Evolutionary conservation across 345 rosid genomes (phyloP).

Genomic region (Geranium brycei): DNA sequence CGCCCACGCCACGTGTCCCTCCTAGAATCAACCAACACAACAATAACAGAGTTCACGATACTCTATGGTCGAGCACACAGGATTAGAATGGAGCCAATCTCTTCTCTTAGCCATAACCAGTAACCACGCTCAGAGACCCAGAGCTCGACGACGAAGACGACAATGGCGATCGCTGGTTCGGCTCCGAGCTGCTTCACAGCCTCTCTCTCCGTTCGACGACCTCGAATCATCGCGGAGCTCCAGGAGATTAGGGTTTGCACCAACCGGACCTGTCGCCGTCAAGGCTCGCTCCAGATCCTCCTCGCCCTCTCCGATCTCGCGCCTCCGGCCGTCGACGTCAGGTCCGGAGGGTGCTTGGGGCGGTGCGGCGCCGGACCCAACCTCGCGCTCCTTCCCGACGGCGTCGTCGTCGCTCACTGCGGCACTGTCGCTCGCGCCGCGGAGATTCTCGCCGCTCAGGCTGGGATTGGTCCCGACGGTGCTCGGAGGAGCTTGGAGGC

Average conservation of each 20-base stretch:
- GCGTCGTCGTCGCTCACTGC: conserved; percentile 47
- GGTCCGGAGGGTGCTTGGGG: conserved; percentile 61
- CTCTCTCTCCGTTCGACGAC: conserved; percentile 1
- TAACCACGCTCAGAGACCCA: no score
- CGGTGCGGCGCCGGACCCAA: conserved; percentile 88
- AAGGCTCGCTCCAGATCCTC: conserved; percentile 62
- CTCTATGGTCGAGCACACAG: no score
- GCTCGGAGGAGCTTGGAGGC: conserved; percentile 33
- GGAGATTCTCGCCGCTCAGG: conserved; percentile 29
- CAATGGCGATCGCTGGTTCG: neutral
- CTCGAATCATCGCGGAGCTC: conserved; percentile 18
- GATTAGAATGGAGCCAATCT: no score
- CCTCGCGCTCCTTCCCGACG: conserved; percentile 56
- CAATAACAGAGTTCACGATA: no score
- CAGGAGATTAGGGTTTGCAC: conserved; percentile 67
- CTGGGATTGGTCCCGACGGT: conserved; percentile 11
- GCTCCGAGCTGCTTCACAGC: neutral
- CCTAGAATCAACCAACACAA: no score
- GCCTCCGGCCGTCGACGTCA: conserved; percentile 49
- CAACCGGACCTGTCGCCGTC: conserved; percentile 65
- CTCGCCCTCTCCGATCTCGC: conserved; percentile 47
- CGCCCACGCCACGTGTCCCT: no score
- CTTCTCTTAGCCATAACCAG: no score
- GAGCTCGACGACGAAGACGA: neutral
- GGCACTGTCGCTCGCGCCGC: conserved; percentile 62